Evolutionary conservation across 225 moss, liverwort and hornwort species (phyloP), one percentile per base, ranked within the genome.

Genomic region (Climacium dendroides): DNA sequence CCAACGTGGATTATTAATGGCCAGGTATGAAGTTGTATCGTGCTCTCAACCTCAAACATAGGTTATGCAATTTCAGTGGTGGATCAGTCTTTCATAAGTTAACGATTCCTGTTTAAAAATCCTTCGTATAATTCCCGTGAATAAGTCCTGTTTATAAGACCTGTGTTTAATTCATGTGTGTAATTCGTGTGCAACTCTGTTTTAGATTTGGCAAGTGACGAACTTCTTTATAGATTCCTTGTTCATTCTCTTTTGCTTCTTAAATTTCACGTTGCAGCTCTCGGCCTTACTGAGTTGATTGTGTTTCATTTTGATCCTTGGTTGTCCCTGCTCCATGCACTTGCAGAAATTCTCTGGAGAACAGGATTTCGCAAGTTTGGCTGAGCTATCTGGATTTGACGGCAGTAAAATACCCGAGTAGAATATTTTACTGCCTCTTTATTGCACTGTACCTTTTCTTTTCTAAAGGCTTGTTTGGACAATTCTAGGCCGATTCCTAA

Each of bases 1-100:
- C 98, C 98, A 83, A 96, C 98, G 14, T 99, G 98, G 98, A 94
- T 97, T 45, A 96, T 99, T 82, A 96, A 99, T 60, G 98, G 95
- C n/a, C 90, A 96, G 96, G 96, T 95, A 67, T 62, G 80, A 58
- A 83, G 80, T 60, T 78, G 69, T 77, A 79, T 86, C 26, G 63
- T 71, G 64, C 64, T 88, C 48, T 69, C 81, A 41, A 70, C 61
- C 52, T 45, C 32, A 22, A 58, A 78, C 67, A 48, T 28, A 30
- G 32, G 20, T 80, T 80, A 47, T 75, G 67, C 54, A 76, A 43
- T 87, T 30, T 41, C 72, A 76, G 74, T 76, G 30, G 25, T 79
- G 47, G n/a, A 50, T 67, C 48, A 37, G 13, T 76, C 37, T 66
- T 83, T 64, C 66, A 14, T 54, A 34, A 78, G 72, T 64, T 52